These are phyloP conservation scores for Sarocladium kiliense DNA, from an alignment of 2,329 filamentous ascomycete species.

Conservation along the genomic window DNA sequence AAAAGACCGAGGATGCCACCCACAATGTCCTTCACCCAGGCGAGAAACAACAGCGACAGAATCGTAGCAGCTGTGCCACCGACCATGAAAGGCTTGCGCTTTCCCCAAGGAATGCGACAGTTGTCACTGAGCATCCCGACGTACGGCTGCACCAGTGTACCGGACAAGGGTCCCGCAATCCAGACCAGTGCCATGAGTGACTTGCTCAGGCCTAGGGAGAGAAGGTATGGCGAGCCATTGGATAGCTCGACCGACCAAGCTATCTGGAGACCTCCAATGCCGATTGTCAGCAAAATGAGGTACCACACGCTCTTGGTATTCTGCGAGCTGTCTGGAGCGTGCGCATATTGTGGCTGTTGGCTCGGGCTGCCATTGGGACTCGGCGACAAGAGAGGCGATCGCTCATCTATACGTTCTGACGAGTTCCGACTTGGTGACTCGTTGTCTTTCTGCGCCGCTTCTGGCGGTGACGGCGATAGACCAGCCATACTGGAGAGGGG, in stretches of 20 bases:
- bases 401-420: constrained; percentile 18
- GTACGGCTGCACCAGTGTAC: constrained; percentile 75
- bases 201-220: constrained; percentile 78
- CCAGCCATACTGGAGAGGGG: background rate
- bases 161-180: constrained; percentile 77
- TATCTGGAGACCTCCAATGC: constrained; percentile 84
- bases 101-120: constrained; percentile 69
- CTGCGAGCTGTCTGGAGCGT: constrained; percentile 33
- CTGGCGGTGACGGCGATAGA: background rate
- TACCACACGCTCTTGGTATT: constrained; percentile 80
- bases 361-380: constrained; percentile 7
- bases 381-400: constrained; percentile 24
- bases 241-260: constrained; percentile 95
- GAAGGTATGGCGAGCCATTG: constrained; percentile 80
- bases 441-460: background rate
- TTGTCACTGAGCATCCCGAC: constrained; percentile 78
- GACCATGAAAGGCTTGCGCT: constrained; percentile 77
- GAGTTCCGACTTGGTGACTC: background rate
- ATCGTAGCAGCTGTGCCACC: constrained; percentile 64
- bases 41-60: constrained; percentile 61
- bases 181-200: constrained; percentile 78
- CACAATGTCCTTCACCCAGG: constrained; percentile 71
- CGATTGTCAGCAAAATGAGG: constrained; percentile 77
- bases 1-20: constrained; percentile 63
- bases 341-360: constrained; percentile 10